Percentiles rank a stretch among this genome's conserved stretches.
These are phyloP conservation scores for Thielaviopsis cerberus DNA, from an alignment of 2,329 filamentous ascomycete species.

Conservation along the genomic window DNA sequence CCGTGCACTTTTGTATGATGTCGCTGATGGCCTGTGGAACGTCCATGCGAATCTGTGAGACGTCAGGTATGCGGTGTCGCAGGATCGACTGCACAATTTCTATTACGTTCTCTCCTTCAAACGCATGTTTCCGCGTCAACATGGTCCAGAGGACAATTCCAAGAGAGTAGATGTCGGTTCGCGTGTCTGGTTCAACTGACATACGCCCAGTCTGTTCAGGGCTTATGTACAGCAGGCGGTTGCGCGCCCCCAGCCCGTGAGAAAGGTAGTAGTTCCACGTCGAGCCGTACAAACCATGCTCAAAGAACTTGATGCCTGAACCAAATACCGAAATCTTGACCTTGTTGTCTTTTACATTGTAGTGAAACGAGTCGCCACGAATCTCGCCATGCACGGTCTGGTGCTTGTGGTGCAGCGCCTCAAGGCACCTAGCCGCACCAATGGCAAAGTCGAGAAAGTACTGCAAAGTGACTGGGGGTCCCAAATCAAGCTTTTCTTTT, in stretches of 20 bases:
- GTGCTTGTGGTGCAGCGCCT: conserved; percentile 77
- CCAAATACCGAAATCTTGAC: conserved; percentile 76
- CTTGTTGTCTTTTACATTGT: conserved; percentile 46
- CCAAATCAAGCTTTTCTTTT: conserved; percentile 28
- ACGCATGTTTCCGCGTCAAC: conserved; percentile 61
- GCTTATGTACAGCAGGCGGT: conserved; percentile 80
- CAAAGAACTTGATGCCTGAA: conserved; percentile 70
- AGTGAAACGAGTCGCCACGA: conserved; percentile 78
- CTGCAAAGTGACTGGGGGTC: conserved; percentile 47
- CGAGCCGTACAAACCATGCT: conserved; percentile 68
- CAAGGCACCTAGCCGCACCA: conserved; percentile 67
- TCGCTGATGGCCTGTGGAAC: conserved; percentile 65
- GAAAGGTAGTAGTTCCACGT: conserved; percentile 65
- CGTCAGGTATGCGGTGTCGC: conserved; percentile 55
- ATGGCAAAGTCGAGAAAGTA: conserved; percentile 82
- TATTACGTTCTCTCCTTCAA: conserved; percentile 60
- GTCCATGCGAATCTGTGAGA: conserved; percentile 62
- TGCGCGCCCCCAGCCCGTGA: conserved; percentile 66
- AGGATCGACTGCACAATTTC: conserved; percentile 86
- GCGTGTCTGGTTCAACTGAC: conserved; percentile 75
- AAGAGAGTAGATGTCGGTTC: conserved; percentile 85
- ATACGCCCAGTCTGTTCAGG: conserved; percentile 88
- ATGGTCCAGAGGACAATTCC: conserved; percentile 80
- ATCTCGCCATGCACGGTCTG: conserved; percentile 82
- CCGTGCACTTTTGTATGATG: conserved; percentile 82